Evolutionary conservation across 2,329 filamentous ascomycete genomes (phyloP), one percentile per base, ranked within the genome.

Genomic region (Parascedosporium putredinis): DNA sequence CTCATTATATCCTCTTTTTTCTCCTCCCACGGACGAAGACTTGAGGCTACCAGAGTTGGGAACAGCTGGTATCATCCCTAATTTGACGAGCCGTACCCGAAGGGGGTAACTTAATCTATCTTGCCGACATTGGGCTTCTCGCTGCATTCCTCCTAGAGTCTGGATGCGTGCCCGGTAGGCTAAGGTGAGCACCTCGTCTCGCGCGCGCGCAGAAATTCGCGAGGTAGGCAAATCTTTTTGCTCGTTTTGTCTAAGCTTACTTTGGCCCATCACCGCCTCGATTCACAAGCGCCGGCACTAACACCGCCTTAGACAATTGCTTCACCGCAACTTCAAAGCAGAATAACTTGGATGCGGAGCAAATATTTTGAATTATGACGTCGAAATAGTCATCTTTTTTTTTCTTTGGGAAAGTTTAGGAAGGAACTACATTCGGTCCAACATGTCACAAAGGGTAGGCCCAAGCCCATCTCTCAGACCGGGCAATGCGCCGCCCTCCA

Each of bases 71-170:
- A 20, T 23, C 24, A 9, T 36, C 38, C 29, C 6, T 23, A 38
- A 7, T 40, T 40, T 40, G 14, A 16, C 25, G n/a, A 27, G 18
- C 29, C 14, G 31, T 27, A 25, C 22, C 22, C 22, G 31, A 48
- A 47, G 45, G 16, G 27, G 33, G 46, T n/a, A n/a, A 38, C 23
- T 38, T 40, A 48, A 40, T 48, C 38, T 48, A 48, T 48, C 46
- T 8, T 27, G 22, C 33, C 31, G 33, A 14, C 8, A 24, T 24
- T 38, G 36, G 46, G n/a, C 46, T 38, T 12, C 12, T 36, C n/a
- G 16, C 22, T 25, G 25, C 33, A 48, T 5, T 16, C 22, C 23
- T 25, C n/a, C 23, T n/a, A n/a, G 22, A 22, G 14, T 24, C 45
- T 47, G 20, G 29, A 24, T 23, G 24, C 22, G 23, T 34, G 46